These are phyloP conservation scores for Litsea cubeba DNA, from an alignment of 164 flowering plant genomes.

Conservation along the genomic window DNA sequence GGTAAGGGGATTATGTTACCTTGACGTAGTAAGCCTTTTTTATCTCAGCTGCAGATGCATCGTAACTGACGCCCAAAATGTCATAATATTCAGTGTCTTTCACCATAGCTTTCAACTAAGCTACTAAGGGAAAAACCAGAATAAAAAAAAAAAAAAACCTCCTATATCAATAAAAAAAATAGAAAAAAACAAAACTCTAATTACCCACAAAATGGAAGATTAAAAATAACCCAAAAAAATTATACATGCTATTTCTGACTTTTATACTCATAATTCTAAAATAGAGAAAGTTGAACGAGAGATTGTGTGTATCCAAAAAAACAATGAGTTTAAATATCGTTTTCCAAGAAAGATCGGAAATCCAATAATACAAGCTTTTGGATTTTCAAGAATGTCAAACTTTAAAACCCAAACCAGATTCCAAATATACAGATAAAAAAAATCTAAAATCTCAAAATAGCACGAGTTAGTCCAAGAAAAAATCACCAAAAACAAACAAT, in stretches of 20 bases:
- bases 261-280: neutral
- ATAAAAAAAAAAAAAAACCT: neutral
- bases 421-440: neutral
- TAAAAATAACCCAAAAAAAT: neutral
- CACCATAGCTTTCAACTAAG: conserved; percentile 45
- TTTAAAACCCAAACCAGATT: neutral
- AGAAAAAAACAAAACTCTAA: neutral
- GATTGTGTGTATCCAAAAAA: neutral
- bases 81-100: conserved; percentile 78
- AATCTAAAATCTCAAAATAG: neutral
- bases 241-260: neutral
- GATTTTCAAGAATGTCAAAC: neutral
- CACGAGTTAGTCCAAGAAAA: neutral
- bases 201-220: neutral
- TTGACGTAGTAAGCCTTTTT: conserved; percentile 89
- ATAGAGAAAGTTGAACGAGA: neutral
- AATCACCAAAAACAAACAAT: neutral
- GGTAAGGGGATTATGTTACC: conserved; percentile 26
- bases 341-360: neutral
- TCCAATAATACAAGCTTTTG: neutral
- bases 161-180: neutral
- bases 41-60: conserved; percentile 69
- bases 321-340: neutral
- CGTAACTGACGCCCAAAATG: conserved; percentile 59
- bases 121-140: neutral